Conservation (phyloP, 495 filamentous ascomycete species). For the Penicillium salamii region DNA sequence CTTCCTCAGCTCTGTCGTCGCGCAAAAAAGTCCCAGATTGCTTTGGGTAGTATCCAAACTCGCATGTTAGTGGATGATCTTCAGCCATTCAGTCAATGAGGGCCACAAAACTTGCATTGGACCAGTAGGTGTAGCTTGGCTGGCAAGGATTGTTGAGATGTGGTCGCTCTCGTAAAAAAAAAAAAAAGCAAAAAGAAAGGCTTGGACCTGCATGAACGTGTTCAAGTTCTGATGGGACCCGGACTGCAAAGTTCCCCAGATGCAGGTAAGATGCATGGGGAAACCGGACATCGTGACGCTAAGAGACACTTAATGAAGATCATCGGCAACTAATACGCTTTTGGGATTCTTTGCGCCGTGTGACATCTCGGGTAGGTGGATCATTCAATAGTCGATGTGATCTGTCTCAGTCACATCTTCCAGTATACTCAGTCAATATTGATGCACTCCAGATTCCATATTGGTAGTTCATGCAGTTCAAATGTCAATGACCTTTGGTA, state of each 20-base stretch:
- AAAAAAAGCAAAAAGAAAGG: neutral
- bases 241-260: neutral
- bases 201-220: neutral
- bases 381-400: no score
- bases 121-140: neutral
- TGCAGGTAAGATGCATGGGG: neutral
- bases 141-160: neutral
- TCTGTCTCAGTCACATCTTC: neutral
- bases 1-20: no score
- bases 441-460: no score
- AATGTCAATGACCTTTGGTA: no score
- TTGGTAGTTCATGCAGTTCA: no score
- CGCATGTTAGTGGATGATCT: neutral
- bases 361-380: no score
- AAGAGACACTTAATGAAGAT: neutral
- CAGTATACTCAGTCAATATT: neutral
- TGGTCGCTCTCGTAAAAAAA: no score
- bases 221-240: neutral
- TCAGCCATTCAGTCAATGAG: neutral
- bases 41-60: neutral
- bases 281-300: neutral
- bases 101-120: slow-evolving; percentile 5
- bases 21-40: neutral
- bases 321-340: neutral
- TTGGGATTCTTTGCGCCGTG: neutral